phyloP scores from a whole-genome alignment of 2,329 filamentous ascomycete species.

The Penicillium psychrosexuale region DNA sequence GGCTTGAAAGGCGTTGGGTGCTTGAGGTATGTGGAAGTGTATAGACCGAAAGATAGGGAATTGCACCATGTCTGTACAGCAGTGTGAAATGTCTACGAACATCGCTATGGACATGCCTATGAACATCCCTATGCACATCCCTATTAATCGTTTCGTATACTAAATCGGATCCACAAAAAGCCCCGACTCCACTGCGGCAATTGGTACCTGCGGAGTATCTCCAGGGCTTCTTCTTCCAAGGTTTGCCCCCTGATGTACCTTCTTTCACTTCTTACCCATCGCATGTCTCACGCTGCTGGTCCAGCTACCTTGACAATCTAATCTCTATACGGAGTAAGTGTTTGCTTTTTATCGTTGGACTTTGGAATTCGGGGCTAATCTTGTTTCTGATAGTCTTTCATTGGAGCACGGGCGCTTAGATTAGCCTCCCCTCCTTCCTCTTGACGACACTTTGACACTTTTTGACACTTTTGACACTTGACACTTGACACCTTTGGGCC shows the following conservation, averaged over 20 bases:
- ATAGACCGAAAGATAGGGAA: background rate
- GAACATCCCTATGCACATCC: background rate
- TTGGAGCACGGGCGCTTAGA: slow-evolving; percentile 1
- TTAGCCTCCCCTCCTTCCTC: slow-evolving; percentile 9
- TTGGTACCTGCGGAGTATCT: slow-evolving; percentile 13
- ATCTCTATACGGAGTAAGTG: background rate
- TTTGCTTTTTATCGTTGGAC: background rate
- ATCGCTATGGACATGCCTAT: background rate
- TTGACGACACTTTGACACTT: background rate
- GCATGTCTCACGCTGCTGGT: slow-evolving; percentile 7
- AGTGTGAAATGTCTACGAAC: background rate
- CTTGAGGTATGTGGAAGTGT: background rate
- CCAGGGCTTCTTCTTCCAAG: background rate
- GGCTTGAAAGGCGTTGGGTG: background rate
- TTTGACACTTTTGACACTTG: background rate
- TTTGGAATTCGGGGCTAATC: slow-evolving; percentile 1
- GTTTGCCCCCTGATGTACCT: slow-evolving; percentile 2
- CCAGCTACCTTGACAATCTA: slow-evolving; percentile 8
- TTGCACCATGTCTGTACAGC: background rate
- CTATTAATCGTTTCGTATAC: background rate
- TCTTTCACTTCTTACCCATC: background rate
- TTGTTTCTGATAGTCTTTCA: background rate
- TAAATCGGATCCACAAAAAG: background rate
- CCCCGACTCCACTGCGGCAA: slow-evolving; percentile 5
- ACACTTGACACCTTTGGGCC: background rate